Base-by-base conservation (phyloP, 371 early-diverging fungal species). In the Apophysomyces sp. region DNA sequence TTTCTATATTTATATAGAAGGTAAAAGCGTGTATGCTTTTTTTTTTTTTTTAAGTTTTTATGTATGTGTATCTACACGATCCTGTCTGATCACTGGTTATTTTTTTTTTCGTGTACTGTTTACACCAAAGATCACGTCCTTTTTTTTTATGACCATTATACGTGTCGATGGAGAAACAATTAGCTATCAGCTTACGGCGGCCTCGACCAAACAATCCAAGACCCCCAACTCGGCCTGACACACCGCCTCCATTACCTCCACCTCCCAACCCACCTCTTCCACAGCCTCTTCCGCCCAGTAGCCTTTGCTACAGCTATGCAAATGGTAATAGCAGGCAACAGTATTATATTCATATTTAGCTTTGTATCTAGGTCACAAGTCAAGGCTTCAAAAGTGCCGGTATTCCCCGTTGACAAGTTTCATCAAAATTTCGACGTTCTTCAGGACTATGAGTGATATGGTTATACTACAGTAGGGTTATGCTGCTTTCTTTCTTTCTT, bases 231-330 rank as follows among this genome's bases (percentile, higher is more conserved):
- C 49, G 49, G 21, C 49, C 49, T 9, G 49, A 44, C 4, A 21
- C 49, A 7, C 21, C 49, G 21, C 49, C 49, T 21, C 49, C 49
- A 18, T 44, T n/a, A 52, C 52, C n/a, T 59, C 34, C 29, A 61
- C 32, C 2, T 62, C 67, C 1, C 68, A 29, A 24, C 63, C 51
- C 9, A 58, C 55, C 53, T 49, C 49, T 16, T 71, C 73, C 36
- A 75, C 44, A 9, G 18, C 36, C 1, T 60, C 55, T 2, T 57
- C 16, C 61, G 62, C n/a, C 68, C 72, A 11, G 13, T 34, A 8
- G 2, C 34, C 13, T 8, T 34, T 34, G 34, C 34, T 34, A 34
- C 3, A 34, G n/a, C n/a, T n/a, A 34, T 34, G 34, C 13, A 11
- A 11, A 13, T 34, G 34, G 34, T 34, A 34, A 34, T 4, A 13